Base-by-base conservation (phyloP, 805 yeast genomes). In the Starmerella geochares region DNA sequence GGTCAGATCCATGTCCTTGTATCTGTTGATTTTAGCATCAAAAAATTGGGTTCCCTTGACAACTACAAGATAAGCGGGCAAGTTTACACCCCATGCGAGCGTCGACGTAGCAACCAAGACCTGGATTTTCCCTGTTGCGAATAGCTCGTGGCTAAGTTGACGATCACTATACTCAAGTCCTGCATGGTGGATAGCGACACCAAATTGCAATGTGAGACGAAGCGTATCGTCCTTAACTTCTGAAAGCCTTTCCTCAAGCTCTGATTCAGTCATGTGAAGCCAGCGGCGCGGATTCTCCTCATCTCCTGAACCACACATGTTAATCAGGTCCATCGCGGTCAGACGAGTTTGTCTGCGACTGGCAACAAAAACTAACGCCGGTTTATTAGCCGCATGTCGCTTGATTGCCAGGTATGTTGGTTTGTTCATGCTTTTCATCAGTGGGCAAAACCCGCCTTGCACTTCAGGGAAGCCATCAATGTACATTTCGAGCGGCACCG, bases 371-470 rank as follows among this genome's bases (percentile, higher is more conserved):
- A 84, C 79, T 57, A 84, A 71, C 10, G 82, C 90, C 0, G 96
- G 95, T 62, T 87, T 80, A 17, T 69, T 70, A 1, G 95, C 94
- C 0, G 95, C 83, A 63, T 88, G 95, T 55, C 85, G 86, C 61
- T 86, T 85, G 55, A 87, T 87, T 0, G 96, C 95, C 81, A 82
- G 77, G 60, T 83, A 87, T 0, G 94, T 90, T 1, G 96, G 96
- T 60, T 75, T 86, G 71, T 80, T 86, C 92, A 78, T 85, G 20
- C 79, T 83, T 69, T 79, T 85, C 95, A 84, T 84, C 60, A 85
- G 69, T 1, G 90, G 86, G 58, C 87, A 80, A 61, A 84, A 83
- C 4, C 58, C 58, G 1, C 86, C 87, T 53, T 81, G 71, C 54
- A 82, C 81, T 55, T 83, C 92, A 1, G 87, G 88, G 59, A 81